Evolutionary conservation across 139 green algal genomes (phyloP), one percentile per base, ranked within the genome.

Genomic region (Volvox reticuliferus): DNA sequence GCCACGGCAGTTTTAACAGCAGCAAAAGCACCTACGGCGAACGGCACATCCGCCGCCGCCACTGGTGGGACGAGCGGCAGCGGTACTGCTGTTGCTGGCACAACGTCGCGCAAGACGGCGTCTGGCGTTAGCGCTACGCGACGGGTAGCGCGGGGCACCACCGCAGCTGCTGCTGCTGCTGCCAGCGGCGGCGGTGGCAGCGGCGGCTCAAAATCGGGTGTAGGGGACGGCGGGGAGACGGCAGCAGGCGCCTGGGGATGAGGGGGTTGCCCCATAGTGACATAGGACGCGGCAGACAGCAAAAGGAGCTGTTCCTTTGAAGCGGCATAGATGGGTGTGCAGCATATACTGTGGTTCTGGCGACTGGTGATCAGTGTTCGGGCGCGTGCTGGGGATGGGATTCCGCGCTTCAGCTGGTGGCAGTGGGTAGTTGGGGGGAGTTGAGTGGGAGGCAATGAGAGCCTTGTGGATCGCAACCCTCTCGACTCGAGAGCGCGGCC

Each of bases 161-260:
- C 65, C 65, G 65, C 65, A 26, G 76, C 77, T 21, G 61, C 88
- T 55, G 44, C 78, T 22, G 68, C 68, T 17, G 83, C 35, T 36
- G 89, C 89, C 35, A n/a, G 90, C 68, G 1, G 21, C 77, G 68
- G 77, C 21, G 28, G 55, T 24, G 65, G 24, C 88, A 36, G 63
- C 18, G 33, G 22, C 26, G 85, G n/a, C 12, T 24, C 32, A 79
- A 82, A 83, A 77, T 93, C 73, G 36, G 62, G 73, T 93, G 89
- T 62, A 35, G 44, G 50, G 13, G 77, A 91, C 12, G 93, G 93
- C 62, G 89, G 80, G 12, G 50, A 55, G 17, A n/a, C 44, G 9
- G 44, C 5, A 55, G 44, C 44, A 55, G 44, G 9, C 44, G 44
- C 44, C 44, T 5, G 44, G 44, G 44, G 9, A 5, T 55, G 44